A percentile compares a stretch with the other conserved stretches of the same genome.
Evolutionary conservation across 805 yeast genomes (phyloP).

Genomic region (Schizosaccharomyces octosporus): DNA sequence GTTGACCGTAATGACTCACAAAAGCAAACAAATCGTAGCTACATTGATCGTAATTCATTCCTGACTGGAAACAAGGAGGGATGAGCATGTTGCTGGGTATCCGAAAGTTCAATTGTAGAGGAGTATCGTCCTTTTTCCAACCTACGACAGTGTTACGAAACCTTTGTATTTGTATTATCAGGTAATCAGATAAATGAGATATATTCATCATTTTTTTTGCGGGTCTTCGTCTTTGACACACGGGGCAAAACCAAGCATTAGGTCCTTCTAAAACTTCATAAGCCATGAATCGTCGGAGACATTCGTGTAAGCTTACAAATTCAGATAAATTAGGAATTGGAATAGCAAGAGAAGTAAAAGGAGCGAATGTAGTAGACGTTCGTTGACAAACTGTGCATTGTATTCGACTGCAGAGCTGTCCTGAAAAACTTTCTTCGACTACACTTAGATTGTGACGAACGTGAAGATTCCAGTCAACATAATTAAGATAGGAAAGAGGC

Average conservation of each 20-base stretch:
- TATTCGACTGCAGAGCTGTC: slow-evolving; percentile 63
- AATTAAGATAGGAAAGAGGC: slow-evolving; percentile 57
- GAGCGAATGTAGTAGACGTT: slow-evolving; percentile 67
- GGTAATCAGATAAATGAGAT: slow-evolving; percentile 50
- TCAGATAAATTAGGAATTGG: slow-evolving; percentile 28
- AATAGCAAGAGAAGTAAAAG: slow-evolving; percentile 54
- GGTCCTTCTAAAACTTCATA: slow-evolving; percentile 52
- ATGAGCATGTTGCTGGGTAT: neutral
- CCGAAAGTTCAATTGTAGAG: neutral
- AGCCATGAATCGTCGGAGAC: slow-evolving; percentile 54
- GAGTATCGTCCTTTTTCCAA: slow-evolving; percentile 21
- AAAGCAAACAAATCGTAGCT: slow-evolving; percentile 69
- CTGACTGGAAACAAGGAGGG: neutral
- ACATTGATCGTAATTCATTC: neutral
- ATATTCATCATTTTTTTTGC: slow-evolving; percentile 49
- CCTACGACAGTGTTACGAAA: slow-evolving; percentile 23
- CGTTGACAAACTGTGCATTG: slow-evolving; percentile 45
- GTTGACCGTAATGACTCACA: slow-evolving; percentile 85
- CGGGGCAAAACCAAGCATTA: slow-evolving; percentile 66
- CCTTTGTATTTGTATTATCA: slow-evolving; percentile 68
- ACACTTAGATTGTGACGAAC: slow-evolving; percentile 53
- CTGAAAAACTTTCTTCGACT: slow-evolving; percentile 63
- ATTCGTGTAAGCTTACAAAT: slow-evolving; percentile 24
- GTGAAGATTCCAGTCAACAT: slow-evolving; percentile 82
- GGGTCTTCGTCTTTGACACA: slow-evolving; percentile 35